Evolutionary conservation across 192 early-diverging fungal species (phyloP).

Genomic region (Podila minutissima): DNA sequence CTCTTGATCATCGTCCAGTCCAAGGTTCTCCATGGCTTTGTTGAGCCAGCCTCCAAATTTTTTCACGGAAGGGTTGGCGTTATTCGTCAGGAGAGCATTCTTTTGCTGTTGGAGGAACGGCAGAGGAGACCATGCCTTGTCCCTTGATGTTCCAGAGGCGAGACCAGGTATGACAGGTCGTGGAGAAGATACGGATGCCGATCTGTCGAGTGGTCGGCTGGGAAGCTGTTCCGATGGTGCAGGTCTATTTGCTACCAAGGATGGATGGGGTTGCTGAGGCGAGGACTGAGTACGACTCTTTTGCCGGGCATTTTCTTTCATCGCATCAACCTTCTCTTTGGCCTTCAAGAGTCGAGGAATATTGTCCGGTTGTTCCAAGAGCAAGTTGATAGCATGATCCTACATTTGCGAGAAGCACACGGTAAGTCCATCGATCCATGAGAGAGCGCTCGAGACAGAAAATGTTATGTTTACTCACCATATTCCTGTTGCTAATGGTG

Average conservation of each 20-base stretch:
- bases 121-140: slow-evolving; percentile 59
- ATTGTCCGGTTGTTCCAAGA: slow-evolving; percentile 67
- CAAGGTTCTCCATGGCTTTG: slow-evolving; percentile 74
- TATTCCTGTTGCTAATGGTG: slow-evolving; percentile 58
- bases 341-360: slow-evolving; percentile 46
- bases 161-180: slow-evolving; percentile 15
- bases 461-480: slow-evolving; percentile 48
- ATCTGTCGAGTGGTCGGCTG: slow-evolving; percentile 19
- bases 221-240: neutral
- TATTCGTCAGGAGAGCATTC: slow-evolving; percentile 57
- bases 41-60: slow-evolving; percentile 66
- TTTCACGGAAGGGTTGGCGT: slow-evolving; percentile 55
- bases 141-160: slow-evolving; percentile 13
- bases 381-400: slow-evolving; percentile 67
- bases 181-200: slow-evolving; percentile 28
- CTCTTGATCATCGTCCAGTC: slow-evolving; percentile 62
- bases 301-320: slow-evolving; percentile 51
- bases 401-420: slow-evolving; percentile 7
- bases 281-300: slow-evolving; percentile 25
- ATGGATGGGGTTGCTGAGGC: slow-evolving; percentile 32
- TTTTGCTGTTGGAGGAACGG: slow-evolving; percentile 66
- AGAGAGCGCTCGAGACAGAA: neutral
- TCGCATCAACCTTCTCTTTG: slow-evolving; percentile 35
- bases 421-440: neutral
- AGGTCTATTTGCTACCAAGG: slow-evolving; percentile 1